Conservation (phyloP, 331 rosid species). For the Rosa hybrid region DNA sequence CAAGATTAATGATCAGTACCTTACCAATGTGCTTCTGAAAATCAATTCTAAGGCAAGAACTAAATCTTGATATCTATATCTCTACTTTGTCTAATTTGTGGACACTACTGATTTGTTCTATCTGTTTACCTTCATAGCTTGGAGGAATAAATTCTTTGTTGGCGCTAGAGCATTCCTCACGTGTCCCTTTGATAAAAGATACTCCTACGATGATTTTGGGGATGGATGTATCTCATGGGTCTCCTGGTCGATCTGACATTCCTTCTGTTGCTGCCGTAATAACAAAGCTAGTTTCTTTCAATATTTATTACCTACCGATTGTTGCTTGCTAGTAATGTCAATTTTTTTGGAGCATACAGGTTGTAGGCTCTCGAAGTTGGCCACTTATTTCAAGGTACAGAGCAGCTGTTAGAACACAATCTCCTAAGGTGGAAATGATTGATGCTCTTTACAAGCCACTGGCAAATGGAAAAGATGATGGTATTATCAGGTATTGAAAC, state of each 20-base stretch:
- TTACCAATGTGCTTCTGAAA: constrained; percentile 85
- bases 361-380: constrained; percentile 88
- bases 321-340: constrained; percentile 25
- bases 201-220: constrained; percentile 92
- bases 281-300: constrained; percentile 4
- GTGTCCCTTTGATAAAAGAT: constrained; percentile 69
- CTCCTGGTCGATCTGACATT: constrained; percentile 64
- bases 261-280: constrained; percentile 96
- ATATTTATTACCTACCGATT: constrained; percentile 14
- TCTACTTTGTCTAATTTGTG: constrained; percentile 3
- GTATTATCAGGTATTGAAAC: constrained; percentile 76
- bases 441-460: constrained; percentile 79
- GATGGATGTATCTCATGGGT: constrained; percentile 89
- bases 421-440: constrained; percentile 84
- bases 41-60: constrained; percentile 80
- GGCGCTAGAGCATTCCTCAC: constrained; percentile 66
- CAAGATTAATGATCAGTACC: constrained; percentile 81
- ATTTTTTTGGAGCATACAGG: constrained; percentile 44
- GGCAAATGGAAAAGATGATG: constrained; percentile 72
- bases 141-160: constrained; percentile 91
- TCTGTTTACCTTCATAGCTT: constrained; percentile 47
- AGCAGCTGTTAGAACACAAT: constrained; percentile 78
- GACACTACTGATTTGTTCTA: constrained; percentile 8
- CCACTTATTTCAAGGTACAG: constrained; percentile 89
- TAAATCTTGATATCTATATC: not conserved